Conservation (phyloP, 208 protist genomes). For the Trichomonas gallinae region DNA sequence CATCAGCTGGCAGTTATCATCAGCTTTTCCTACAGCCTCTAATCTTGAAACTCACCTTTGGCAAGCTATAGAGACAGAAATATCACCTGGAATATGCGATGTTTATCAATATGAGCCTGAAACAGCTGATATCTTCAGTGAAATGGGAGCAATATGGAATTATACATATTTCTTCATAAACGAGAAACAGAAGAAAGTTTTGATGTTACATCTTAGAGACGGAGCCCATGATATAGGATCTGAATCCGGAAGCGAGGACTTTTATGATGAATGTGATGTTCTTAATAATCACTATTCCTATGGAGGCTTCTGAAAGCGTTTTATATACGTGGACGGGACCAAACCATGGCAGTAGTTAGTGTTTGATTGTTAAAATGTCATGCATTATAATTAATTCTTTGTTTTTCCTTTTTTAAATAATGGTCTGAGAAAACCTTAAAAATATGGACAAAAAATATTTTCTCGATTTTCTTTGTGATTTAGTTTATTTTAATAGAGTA, state of each 20-base stretch:
- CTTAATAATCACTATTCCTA: not conserved
- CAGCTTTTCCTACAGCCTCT: not conserved
- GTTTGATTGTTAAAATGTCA: not conserved
- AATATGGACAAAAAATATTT: too few relatives aligned
- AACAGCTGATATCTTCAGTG: not conserved
- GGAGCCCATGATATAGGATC: not conserved
- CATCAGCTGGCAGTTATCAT: not conserved
- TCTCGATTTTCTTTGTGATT: too few relatives aligned
- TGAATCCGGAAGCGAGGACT: not conserved
- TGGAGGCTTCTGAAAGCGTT: not conserved
- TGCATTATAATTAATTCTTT: not conserved
- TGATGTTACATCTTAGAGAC: not conserved
- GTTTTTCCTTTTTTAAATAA: not conserved
- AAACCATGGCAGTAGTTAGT: not conserved
- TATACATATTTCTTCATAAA: not conserved
- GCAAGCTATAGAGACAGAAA: not conserved
- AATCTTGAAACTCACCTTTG: not conserved
- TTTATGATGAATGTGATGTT: not conserved
- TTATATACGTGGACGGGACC: too few relatives aligned
- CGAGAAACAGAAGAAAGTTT: not conserved
- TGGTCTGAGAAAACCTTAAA: not conserved
- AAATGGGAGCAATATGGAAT: not conserved
- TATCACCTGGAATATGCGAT: not conserved
- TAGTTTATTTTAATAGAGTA: too few relatives aligned
- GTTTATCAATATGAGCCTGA: not conserved